Base-by-base conservation (phyloP, 2,329 filamentous ascomycete genomes). In the Xylaria sp. region DNA sequence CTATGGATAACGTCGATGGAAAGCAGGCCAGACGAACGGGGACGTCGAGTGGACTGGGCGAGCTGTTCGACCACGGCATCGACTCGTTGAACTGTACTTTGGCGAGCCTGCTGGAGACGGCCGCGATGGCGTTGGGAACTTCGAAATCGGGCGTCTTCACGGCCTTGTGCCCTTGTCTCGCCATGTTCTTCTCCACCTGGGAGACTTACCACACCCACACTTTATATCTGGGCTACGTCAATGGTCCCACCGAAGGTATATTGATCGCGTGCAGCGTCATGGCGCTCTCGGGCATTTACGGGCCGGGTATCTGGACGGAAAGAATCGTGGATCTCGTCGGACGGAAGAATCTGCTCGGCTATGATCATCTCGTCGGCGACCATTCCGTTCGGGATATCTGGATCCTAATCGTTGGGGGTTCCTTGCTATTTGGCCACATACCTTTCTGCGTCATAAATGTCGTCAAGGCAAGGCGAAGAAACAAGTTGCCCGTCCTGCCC, bases 161-260 rank as follows among this genome's bases (percentile, higher is more conserved):
- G 0, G 92, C 92, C 1, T 79, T 99, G 49, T 86, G 93, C 62
- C 94, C 94, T 1, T 95, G 92, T 68, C 79, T 99, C 50, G 91
- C 94, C 61, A 99, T 99, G 94, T 99, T 96, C 80, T 97, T 99
- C 78, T 97, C 93, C 2, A 99, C 94, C 1, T 99, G 94, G 94
- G 94, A 99, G 77, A 99, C 94, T 0, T 99, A 97, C 74, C 94
- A 99, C 76, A 97, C 94, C 4, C 94, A 99, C 74, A 97, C 94
- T 0, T 80, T 99, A 4, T 99, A 96, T 75, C 85, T 99, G 10
- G 94, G 94, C 58, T 91, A 93, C 73, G 89, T 99, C 83, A 99
- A 99, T 74, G 94, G 94, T 0, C 94, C 94, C 1, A 99, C 94
- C 39, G 94, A 99, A 78, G 94, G 94, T 18, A 80, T 99, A 39